Conservation (phyloP, 1,139 yeast genomes). For the Candida tropicalis region DNA sequence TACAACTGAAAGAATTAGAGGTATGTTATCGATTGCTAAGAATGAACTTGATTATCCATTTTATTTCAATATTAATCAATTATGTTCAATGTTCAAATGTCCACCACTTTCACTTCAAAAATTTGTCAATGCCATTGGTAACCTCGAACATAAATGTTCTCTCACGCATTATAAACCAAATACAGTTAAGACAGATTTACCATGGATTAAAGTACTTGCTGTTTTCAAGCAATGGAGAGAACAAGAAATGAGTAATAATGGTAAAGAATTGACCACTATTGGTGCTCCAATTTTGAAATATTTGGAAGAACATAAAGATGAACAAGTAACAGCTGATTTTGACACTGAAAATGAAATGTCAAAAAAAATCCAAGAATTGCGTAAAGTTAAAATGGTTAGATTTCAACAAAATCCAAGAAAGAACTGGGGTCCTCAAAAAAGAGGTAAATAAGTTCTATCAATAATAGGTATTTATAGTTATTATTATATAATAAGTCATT, state of each 20-base stretch:
- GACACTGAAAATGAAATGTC: conserved; percentile 54
- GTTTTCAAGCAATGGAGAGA: conserved; percentile 64
- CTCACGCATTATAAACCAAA: conserved; percentile 88
- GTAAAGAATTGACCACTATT: conserved; percentile 30
- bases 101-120: conserved; percentile 81
- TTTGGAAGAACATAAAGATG: conserved; percentile 19
- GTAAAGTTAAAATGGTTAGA: conserved; percentile 79
- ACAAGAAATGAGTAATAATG: not conserved
- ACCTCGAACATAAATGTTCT: conserved; percentile 78
- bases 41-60: conserved; percentile 69
- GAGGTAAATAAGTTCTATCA: conserved; percentile 5
- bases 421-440: conserved; percentile 89
- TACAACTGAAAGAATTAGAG: conserved; percentile 82
- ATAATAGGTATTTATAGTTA: too few relatives aligned
- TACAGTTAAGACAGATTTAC: conserved; percentile 87
- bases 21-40: conserved; percentile 85
- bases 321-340: conserved; percentile 40
- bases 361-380: conserved; percentile 55
- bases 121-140: conserved; percentile 80
- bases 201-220: conserved; percentile 77
- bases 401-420: conserved; percentile 91
- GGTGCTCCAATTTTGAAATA: conserved; percentile 64
- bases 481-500: too few relatives aligned
- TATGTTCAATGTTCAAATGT: conserved; percentile 75
- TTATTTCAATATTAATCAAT: conserved; percentile 76